Evolutionary conservation across 2,329 filamentous ascomycete species (phyloP).

Genomic region (Chaetothyriales sp.): DNA sequence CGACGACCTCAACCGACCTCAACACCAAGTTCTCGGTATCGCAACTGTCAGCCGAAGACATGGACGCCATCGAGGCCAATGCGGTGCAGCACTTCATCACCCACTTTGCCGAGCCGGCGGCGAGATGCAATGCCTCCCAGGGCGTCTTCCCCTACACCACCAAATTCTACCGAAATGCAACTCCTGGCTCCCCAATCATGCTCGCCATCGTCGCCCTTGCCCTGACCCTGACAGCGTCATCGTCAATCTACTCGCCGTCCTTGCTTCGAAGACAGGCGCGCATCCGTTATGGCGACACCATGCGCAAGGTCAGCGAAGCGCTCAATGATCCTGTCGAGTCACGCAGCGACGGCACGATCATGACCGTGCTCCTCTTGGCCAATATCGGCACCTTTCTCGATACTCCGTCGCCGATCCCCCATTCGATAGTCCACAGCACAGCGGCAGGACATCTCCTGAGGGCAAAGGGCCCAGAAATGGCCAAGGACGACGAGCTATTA

Average conservation of each 20-base stretch:
- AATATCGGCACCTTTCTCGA: not conserved
- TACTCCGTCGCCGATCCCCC: not conserved
- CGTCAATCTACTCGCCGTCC: not conserved
- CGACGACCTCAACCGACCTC: not conserved
- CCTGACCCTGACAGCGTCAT: not conserved
- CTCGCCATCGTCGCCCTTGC: not conserved
- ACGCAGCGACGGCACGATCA: not conserved
- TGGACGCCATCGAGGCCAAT: not conserved
- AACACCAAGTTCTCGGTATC: not conserved
- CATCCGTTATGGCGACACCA: not conserved
- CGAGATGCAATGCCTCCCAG: not conserved
- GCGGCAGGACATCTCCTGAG: not conserved
- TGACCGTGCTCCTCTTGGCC: not conserved
- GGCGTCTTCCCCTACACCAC: not conserved
- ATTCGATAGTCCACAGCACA: not conserved
- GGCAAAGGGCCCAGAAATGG: not conserved
- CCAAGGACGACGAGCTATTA: not conserved
- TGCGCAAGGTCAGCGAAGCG: not conserved
- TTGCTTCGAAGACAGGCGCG: not conserved
- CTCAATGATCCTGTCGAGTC: not conserved
- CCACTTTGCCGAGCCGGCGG: not conserved
- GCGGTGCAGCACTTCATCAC: not conserved
- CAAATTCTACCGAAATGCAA: not conserved
- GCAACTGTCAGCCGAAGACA: not conserved
- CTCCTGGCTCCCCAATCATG: not conserved